Evolutionary conservation across 1,284 basidiomycete species (phyloP), one percentile per base, ranked within the genome.

Genomic region (Ceratobasidium sp.): DNA sequence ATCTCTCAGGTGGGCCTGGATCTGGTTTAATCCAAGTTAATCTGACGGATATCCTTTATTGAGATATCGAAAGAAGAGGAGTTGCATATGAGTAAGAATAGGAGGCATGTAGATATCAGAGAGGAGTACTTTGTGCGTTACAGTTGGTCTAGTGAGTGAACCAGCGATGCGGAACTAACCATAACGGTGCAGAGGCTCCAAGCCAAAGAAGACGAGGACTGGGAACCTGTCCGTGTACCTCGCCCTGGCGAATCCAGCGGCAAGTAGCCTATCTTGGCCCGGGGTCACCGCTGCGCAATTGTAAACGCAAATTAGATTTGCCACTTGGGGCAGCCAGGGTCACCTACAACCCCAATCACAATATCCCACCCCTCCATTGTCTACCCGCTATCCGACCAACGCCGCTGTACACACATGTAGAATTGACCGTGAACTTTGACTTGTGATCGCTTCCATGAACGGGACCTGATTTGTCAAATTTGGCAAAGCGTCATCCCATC

Each of bases 91-190:
- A 85, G 88, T 73, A 88, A 85, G 79, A 86, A 89, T 55, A 84
- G 92, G 78, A 92, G 91, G 80, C 91, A 88, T 81, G 88, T 98
- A 70, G 95, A 98, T 78, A 90, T 98, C 27, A 81, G 93, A 56
- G 96, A 98, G 78, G 96, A 98, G 78, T 98, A 98, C 80, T 98
- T 91, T 77, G 94, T 96, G 80, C 79, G 93, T 34, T 10, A 0
- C 50, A 29, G 31, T 58, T 15, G 10, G 13, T 5, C 38, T 49
- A 52, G 68, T 43, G 49, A 57, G 27, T 50, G 34, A 32, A 68
- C 25, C 12, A 3, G 22, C 2, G 15, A 12, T 50, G 47, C 47
- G 6, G 42, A n/a, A 12, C 29, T 62, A 32, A 64, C 31, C 17
- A n/a, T 12, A 1, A 5, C 20, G 35, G 40, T 29, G 7, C 71